These are phyloP conservation scores for Durusdinium trenchii DNA, from an alignment of 73 alveolate genomes.

Conservation along the genomic window DNA sequence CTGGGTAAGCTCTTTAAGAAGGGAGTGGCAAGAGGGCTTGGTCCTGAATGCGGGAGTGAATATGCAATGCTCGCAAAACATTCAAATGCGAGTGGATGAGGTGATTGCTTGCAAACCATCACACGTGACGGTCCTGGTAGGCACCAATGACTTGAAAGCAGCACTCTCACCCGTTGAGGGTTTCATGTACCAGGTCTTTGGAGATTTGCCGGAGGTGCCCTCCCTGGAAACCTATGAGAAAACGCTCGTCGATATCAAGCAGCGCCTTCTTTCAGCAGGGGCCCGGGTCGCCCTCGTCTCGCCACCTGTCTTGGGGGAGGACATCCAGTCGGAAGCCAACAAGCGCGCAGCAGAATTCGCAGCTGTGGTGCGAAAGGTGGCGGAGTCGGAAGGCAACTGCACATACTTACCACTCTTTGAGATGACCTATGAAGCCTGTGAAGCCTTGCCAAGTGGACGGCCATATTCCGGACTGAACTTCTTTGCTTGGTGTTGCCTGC, in stretches of 20 bases:
- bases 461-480: conserved; percentile 84
- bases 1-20: conserved; percentile 92
- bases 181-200: conserved; percentile 81
- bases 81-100: conserved; percentile 70
- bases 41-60: conserved; percentile 89
- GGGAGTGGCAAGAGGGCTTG: conserved; percentile 32
- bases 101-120: conserved; percentile 93
- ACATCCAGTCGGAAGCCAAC: conserved; percentile 82
- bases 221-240: conserved; percentile 76
- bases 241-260: conserved; percentile 49
- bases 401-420: conserved; percentile 85
- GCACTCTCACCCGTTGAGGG: conserved; percentile 82
- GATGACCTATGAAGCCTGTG: conserved; percentile 56
- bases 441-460: conserved; percentile 23
- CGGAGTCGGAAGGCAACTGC: conserved; percentile 1
- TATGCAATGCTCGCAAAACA: conserved; percentile 86
- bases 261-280: conserved; percentile 44
- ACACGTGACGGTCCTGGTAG: conserved; percentile 95
- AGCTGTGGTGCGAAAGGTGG: conserved; percentile 70
- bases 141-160: conserved; percentile 91
- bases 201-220: conserved; percentile 66
- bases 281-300: conserved; percentile 86
- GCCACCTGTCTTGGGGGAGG: conserved; percentile 94
- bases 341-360: conserved; percentile 81
- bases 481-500: conserved; percentile 94